phyloP scores from a whole-genome alignment of 2,329 filamentous ascomycete genomes.

The Escovopsis sp. region DNA sequence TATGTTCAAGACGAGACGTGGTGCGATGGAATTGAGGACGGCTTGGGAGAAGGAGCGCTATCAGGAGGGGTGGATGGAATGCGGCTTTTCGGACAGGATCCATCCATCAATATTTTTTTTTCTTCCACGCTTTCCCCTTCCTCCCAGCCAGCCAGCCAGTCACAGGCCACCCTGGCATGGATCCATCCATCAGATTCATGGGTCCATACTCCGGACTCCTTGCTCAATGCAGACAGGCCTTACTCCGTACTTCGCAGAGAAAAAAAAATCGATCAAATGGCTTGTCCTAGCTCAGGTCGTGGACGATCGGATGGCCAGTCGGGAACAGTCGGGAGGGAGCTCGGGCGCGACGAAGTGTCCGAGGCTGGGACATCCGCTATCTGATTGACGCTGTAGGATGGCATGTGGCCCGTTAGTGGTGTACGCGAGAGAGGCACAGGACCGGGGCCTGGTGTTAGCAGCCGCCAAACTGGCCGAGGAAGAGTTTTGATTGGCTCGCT shows the following conservation, averaged over 20 bases:
- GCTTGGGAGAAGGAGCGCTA: slow-evolving; percentile 1
- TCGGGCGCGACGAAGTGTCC: slow-evolving; percentile 1
- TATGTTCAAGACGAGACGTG: slow-evolving; percentile 3
- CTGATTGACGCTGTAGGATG: not conserved
- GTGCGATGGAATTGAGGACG: not conserved
- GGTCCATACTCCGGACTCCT: too few species aligned
- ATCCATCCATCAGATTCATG: too few species aligned
- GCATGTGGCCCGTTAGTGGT: too few species aligned
- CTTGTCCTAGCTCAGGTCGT: not conserved
- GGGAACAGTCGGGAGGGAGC: slow-evolving; percentile 5
- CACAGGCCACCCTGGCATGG: too few species aligned
- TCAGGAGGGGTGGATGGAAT: slow-evolving; percentile 2
- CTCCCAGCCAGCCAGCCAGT: slow-evolving; percentile 1
- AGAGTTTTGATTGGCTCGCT: too few species aligned
- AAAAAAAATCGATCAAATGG: slow-evolving; percentile 4
- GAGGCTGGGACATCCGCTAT: not conserved
- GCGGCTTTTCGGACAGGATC: slow-evolving; percentile 7
- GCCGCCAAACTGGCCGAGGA: too few species aligned
- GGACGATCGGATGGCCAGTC: not conserved
- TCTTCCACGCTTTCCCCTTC: slow-evolving; percentile 5
- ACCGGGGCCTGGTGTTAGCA: too few species aligned
- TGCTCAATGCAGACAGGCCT: too few species aligned
- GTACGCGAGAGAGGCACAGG: too few species aligned
- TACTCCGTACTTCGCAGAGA: too few species aligned
- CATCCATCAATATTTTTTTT: too few species aligned